Conservation (phyloP, 108 stramenopile genomes). For the Cyclotella choctawhatcheeana region DNA sequence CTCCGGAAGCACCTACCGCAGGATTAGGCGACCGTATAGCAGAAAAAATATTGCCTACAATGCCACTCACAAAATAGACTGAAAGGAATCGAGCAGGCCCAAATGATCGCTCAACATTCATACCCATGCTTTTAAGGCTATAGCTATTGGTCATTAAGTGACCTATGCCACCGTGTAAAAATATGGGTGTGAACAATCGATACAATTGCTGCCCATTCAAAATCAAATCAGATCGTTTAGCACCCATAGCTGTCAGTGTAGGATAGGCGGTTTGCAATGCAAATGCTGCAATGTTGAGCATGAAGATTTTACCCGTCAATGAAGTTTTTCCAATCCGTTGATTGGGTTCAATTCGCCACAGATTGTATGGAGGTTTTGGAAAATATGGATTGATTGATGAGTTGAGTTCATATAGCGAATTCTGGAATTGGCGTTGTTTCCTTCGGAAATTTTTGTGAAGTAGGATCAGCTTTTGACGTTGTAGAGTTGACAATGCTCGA, state of each 20-base stretch:
- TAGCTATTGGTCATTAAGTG: constrained; percentile 79
- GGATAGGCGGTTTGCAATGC: constrained; percentile 65
- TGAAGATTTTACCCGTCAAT: constrained; percentile 33
- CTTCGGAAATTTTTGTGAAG: constrained; percentile 28
- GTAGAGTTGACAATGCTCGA: constrained; percentile 1
- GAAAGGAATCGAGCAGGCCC: constrained; percentile 63
- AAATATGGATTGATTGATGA: constrained; percentile 11
- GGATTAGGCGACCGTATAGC: constrained; percentile 75
- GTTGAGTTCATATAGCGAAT: constrained; percentile 33
- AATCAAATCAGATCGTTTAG: constrained; percentile 74
- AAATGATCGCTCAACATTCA: constrained; percentile 65
- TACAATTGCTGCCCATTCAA: constrained; percentile 72
- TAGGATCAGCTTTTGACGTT: constrained; percentile 31
- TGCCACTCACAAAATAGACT: constrained; percentile 72
- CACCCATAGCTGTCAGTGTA: constrained; percentile 60
- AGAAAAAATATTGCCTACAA: constrained; percentile 73
- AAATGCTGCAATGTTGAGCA: constrained; percentile 62
- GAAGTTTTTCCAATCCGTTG: constrained; percentile 31
- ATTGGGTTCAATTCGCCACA: constrained; percentile 29
- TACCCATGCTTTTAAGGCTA: constrained; percentile 67
- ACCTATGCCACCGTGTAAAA: constrained; percentile 72
- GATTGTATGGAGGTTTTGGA: constrained; percentile 40
- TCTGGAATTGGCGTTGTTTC: constrained; percentile 33
- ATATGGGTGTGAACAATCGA: constrained; percentile 76
- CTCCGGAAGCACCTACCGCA: constrained; percentile 80